Evolutionary conservation across 192 early-diverging fungal species (phyloP), one percentile per base, ranked within the genome.

Genomic region (Gonapodya sp.): DNA sequence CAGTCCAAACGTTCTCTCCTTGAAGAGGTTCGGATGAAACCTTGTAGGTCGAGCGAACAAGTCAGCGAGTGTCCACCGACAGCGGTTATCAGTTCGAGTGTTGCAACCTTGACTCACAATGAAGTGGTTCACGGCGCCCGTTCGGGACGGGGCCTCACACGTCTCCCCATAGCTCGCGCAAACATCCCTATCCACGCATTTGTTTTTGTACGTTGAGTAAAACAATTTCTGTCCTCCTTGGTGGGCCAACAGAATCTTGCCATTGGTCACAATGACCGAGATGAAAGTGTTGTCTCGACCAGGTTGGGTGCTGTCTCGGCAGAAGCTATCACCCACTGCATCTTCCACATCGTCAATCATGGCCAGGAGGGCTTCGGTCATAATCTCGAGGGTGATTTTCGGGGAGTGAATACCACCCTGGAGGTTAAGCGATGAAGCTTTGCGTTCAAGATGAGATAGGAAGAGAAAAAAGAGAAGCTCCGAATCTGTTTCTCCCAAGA

Each of bases 391-490:
- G 18, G 75, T 77, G 18, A 34, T 34, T 8, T 34, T 16, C 8
- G 34, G 75, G 31, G 75, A 18, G 30, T 18, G 75, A 33, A 77
- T 77, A 14, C 18, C 75, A 33, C 30, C 75, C 2, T 2, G 30
- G 8, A 77, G 75, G 75, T 34, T 77, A 8, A 77, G 75, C 75
- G 75, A 2, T 8, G 30, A 14, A 8, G 75, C 75, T 34, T 77
- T 18, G 30, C 75, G 75, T 33, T 18, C 75, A 33, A 77, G 75
- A 8, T 77, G 30, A 8, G 75, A 77, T 8, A 77, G 75, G 75
- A 77, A 77, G 75, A 77, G 75, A 33, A 16, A 77, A 31, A 77
- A 77, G 75, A 77, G 18, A 18, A 18, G 75, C 75, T 77, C 75
- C 30, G 30, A 32, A 33, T 77, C 75, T 2, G 75, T 77, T 31